These are phyloP conservation scores for Nakataea oryzae DNA, from an alignment of 2,329 filamentous ascomycete species.

Conservation along the genomic window DNA sequence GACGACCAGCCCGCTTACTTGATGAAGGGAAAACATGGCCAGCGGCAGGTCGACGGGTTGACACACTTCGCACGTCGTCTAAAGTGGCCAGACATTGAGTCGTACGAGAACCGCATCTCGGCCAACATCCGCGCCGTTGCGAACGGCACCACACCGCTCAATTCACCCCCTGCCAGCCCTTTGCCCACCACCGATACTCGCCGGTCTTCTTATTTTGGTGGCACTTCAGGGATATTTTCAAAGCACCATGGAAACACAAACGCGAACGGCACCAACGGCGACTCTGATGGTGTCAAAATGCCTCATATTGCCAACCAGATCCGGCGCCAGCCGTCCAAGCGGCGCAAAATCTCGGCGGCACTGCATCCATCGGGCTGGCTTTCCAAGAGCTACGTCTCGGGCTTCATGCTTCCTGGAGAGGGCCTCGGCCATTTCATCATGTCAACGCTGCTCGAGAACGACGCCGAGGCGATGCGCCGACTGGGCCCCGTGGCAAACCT, in stretches of 20 bases:
- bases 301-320: slow-evolving; percentile 7
- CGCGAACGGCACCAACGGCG: slow-evolving; percentile 9
- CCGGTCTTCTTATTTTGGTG: slow-evolving; percentile 36
- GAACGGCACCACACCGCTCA: slow-evolving; percentile 26
- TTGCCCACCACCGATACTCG: slow-evolving; percentile 13
- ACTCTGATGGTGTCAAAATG: neutral
- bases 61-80: slow-evolving; percentile 53
- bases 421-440: slow-evolving; percentile 53
- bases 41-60: slow-evolving; percentile 50
- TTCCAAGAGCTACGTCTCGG: slow-evolving; percentile 57
- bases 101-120: slow-evolving; percentile 35
- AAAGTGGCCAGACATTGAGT: slow-evolving; percentile 51
- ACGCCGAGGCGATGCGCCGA: slow-evolving; percentile 44
- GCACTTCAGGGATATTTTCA: slow-evolving; percentile 10
- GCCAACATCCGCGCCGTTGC: slow-evolving; percentile 34
- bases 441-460: slow-evolving; percentile 54
- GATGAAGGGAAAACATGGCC: slow-evolving; percentile 43
- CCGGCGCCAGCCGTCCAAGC: slow-evolving; percentile 27
- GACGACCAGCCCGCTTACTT: slow-evolving; percentile 29
- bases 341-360: slow-evolving; percentile 44
- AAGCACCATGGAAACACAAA: neutral
- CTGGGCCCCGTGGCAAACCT: slow-evolving; percentile 52
- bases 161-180: slow-evolving; percentile 24
- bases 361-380: slow-evolving; percentile 54
- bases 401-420: slow-evolving; percentile 55